Base-by-base conservation (phyloP, 2,329 filamentous ascomycete species). In the Scolecobasidium constrictum region DNA sequence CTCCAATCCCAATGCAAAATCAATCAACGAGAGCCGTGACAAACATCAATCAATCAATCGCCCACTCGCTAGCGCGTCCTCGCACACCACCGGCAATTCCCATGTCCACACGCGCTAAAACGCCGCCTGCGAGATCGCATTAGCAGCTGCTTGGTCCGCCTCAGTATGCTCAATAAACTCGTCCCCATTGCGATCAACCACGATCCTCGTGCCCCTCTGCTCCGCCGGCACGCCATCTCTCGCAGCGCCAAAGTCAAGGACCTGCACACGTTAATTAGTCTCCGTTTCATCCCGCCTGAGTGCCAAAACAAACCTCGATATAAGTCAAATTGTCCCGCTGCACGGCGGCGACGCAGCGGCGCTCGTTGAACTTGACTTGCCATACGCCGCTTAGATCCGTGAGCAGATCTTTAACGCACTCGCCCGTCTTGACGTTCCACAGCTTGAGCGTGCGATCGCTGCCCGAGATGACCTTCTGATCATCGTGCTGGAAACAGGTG, bases 401-500 rank as follows among this genome's bases (percentile, higher is more conserved):
- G 55, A 98, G 71, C 34, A 98, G 73, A 61, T 98, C 90, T 51
- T 90, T 84, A 41, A 94, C 79, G 59, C 87, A 95, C 54, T 95
- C 84, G 38, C 92, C 92, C 2, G 82, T 94, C 54, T 80, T 78
- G 39, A 95, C 83, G 56, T 98, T 86, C 92, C 92, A 98, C 86
- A 98, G 93, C 69, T 98, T 98, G 49, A 98, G 71, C 3, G 86
- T 95, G 55, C 90, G 81, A 60, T 98, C 92, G 46, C 86, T 94
- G 43, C 92, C 92, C 33, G 86, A 94, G 45, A 98, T 94, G 23
- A 98, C 88, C 59, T 98, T 98, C 51, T 88, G 83, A 0, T 83
- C 86, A 57, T 98, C 92, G 53, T 98, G 92, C 62, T 98, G 92
- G 63, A 98, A 98, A 62, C 92, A 98, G 4, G 92, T 98, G 50